Base-by-base conservation (phyloP, 2,329 filamentous ascomycete genomes). In the Diaporthe ampelina region DNA sequence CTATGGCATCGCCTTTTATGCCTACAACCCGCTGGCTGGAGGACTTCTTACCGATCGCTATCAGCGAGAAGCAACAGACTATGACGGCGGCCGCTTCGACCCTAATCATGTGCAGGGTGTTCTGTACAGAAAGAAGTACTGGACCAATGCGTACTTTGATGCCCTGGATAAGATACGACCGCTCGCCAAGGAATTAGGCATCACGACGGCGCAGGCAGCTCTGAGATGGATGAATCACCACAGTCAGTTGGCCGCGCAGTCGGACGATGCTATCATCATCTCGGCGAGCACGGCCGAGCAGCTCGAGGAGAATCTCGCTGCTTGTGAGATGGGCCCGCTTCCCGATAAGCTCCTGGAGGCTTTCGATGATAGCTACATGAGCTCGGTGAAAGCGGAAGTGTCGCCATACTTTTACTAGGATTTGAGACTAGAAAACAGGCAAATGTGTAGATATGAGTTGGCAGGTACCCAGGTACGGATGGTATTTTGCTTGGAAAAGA, bases 311-410 rank as follows among this genome's bases (percentile, higher is more conserved):
- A 89, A 89, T 70, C 76, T 89, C 56, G 79, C 83, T 40, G 82
- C 83, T 65, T 77, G 89, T 5, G 85, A 88, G 78, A 86, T 86
- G 85, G 91, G 92, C 0, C 92, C 92, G 0, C 81, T 95, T 70
- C 92, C 93, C 0, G 88, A 93, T 8, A 92, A 94, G 43, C 90
- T 95, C 21, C 86, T 95, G 17, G 83, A 91, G 77, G 89, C 88
- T 13, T 85, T 97, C 76, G 94, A 97, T 78, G 85, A 93, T 81
- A 94, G 93, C 6, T 97, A 94, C 94, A 77, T 87, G 78, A 85
- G 29, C 29, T 13, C 92, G 24, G 86, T 89, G 17, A 95, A 94
- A 84, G 68, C 73, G 4, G 68, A 70, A 3, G 67, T 70, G 54
- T 58, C 61, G 58, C 50, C 70, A 21, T 79, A 78, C 69, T 79